Evolutionary conservation across 1,284 basidiomycete species (phyloP).

Genomic region (Pholiota adiposa): DNA sequence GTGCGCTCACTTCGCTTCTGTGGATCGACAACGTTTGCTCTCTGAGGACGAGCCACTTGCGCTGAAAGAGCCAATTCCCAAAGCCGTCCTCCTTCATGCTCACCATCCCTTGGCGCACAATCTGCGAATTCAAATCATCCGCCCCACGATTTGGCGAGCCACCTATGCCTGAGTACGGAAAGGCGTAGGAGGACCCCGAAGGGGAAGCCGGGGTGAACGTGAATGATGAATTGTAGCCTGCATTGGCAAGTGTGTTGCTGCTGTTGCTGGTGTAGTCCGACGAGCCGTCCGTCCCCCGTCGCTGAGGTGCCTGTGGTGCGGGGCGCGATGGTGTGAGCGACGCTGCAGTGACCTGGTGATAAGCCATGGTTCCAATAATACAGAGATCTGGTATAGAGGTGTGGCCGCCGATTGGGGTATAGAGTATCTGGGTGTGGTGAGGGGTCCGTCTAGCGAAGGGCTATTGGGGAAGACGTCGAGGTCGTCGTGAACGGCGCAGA

Average conservation of each 20-base stretch:
- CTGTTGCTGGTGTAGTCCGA: constrained; percentile 37
- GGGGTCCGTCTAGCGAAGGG: background rate
- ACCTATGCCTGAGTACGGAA: constrained; percentile 74
- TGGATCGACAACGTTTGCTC: constrained; percentile 85
- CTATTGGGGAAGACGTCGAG: constrained; percentile 16
- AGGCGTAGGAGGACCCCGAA: constrained; percentile 60
- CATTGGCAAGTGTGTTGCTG: constrained; percentile 43
- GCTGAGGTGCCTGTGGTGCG: constrained; percentile 68
- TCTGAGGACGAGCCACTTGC: constrained; percentile 89
- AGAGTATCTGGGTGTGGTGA: background rate
- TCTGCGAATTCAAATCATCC: constrained; percentile 41
- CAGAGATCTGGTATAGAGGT: constrained; percentile 14
- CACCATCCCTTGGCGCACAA: constrained; percentile 73
- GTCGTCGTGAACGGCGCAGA: constrained; percentile 24
- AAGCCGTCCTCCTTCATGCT: constrained; percentile 91
- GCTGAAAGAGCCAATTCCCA: constrained; percentile 91
- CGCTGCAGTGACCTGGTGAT: constrained; percentile 38
- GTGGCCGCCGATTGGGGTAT: constrained; percentile 16
- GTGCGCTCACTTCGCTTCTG: constrained; percentile 91
- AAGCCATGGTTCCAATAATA: constrained; percentile 34
- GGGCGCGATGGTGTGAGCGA: constrained; percentile 50
- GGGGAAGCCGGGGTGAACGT: constrained; percentile 51
- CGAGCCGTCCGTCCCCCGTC: constrained; percentile 45
- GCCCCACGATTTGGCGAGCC: constrained; percentile 70
- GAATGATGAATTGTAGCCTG: constrained; percentile 65